Base-by-base conservation (phyloP, 2,329 filamentous ascomycete species). In the Colletotrichum navitas region DNA sequence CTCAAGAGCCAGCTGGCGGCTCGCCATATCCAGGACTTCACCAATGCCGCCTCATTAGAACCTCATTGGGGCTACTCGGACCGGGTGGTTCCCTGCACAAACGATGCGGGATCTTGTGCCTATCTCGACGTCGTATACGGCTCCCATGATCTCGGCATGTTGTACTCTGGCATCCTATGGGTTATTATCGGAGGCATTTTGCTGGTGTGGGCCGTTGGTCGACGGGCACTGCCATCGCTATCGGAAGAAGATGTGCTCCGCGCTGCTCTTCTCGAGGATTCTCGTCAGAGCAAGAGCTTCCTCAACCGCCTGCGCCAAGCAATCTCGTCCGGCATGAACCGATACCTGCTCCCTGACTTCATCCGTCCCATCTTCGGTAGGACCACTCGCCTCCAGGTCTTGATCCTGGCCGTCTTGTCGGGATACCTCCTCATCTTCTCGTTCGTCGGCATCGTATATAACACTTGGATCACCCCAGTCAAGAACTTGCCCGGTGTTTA, bases 381-480 rank as follows among this genome's bases (percentile, higher is more conserved):
- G 71, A 90, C 90, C 1, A 93, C 91, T 0, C 86, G 92, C 26
- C 83, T 93, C 8, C 92, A 94, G 77, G 85, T 94, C 4, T 76
- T 89, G 29, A 83, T 92, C 36, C 82, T 94, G 2, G 78, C 85
- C 0, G 79, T 89, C 12, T 79, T 94, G 1, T 78, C 84, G 1
- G 86, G 77, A 2, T 94, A 95, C 76, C 82, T 94, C 0, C 81
- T 88, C 55, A 83, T 94, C 72, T 93, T 91, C 82, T 88, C 87
- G 78, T 92, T 94, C 60, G 85, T 91, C 16, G 92, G 91, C 41
- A 91, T 94, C 70, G 81, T 85, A 11, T 94, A 93, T 81, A 85
- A 86, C 52, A 91, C 81, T 14, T 94, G 92, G 92, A 79, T 92
- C 11, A 93, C 91, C 0, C 92, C 92, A 0, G 87, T 93, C 63